phyloP scores from a whole-genome alignment of 176 grass and related monocot species.

The Pontederia paniculata region DNA sequence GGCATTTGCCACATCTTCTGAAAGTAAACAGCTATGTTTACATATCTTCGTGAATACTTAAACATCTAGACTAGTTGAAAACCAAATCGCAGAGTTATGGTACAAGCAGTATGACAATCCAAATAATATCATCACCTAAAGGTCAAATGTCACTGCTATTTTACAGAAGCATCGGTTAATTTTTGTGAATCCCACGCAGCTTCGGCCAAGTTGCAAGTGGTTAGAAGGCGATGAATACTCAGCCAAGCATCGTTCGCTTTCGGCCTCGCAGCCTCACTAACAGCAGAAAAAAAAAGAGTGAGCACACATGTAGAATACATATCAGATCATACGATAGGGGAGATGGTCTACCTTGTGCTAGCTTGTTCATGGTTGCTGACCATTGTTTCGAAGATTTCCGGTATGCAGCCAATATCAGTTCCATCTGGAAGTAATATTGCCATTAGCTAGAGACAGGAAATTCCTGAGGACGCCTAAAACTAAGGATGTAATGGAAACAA shows the following conservation, averaged over 20 bases:
- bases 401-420: slow-evolving; percentile 66
- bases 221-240: not conserved
- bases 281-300: not conserved
- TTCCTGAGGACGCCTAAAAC: not conserved
- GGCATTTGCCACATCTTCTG: too few species aligned
- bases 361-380: slow-evolving; percentile 81
- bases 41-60: too few species aligned
- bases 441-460: not conserved
- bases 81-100: too few species aligned
- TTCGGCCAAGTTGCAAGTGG: too few species aligned
- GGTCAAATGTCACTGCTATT: too few species aligned
- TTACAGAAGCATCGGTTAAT: too few species aligned
- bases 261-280: slow-evolving; percentile 71
- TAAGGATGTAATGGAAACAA: not conserved
- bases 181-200: too few species aligned
- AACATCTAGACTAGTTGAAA: too few species aligned
- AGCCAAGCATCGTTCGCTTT: slow-evolving; percentile 81
- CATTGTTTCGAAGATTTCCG: slow-evolving; percentile 75
- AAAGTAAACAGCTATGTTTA: too few species aligned
- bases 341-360: slow-evolving; percentile 60
- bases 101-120: too few species aligned
- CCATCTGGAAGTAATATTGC: slow-evolving; percentile 42
- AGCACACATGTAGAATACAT: not conserved
- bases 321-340: not conserved
- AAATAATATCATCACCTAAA: too few species aligned